These are phyloP conservation scores for Torrubiellomyces zombiae DNA, from an alignment of 2,329 filamentous ascomycete genomes.

Conservation along the genomic window DNA sequence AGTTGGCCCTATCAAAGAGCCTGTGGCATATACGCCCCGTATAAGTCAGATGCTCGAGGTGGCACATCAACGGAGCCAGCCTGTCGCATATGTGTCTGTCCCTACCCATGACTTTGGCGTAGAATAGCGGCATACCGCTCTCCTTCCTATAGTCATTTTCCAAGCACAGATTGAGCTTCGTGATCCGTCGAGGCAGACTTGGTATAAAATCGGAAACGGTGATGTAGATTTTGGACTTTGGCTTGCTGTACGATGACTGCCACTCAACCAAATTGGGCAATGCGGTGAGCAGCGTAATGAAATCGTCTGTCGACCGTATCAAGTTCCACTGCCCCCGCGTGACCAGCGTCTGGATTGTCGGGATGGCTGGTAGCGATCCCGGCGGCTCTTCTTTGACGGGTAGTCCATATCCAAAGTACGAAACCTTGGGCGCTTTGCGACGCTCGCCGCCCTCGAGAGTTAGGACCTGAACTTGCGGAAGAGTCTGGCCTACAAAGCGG, in stretches of 20 bases:
- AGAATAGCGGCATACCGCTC: slow-evolving; percentile 40
- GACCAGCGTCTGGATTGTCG: slow-evolving; percentile 46
- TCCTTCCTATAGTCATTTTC: slow-evolving; percentile 58
- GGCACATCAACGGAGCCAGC: slow-evolving; percentile 42
- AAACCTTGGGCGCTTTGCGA: slow-evolving; percentile 55
- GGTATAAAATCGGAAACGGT: slow-evolving; percentile 49
- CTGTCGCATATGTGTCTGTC: slow-evolving; percentile 51
- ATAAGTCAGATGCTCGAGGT: slow-evolving; percentile 52
- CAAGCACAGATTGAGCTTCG: slow-evolving; percentile 48
- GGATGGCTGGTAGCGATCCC: slow-evolving; percentile 19
- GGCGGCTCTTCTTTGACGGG: no score
- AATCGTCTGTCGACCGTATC: slow-evolving; percentile 47
- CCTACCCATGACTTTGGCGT: slow-evolving; percentile 38
- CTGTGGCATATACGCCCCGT: slow-evolving; percentile 54
- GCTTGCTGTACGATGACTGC: slow-evolving; percentile 51
- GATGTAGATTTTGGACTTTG: slow-evolving; percentile 57
- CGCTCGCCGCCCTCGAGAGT: slow-evolving; percentile 64
- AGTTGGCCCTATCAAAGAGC: slow-evolving; percentile 47
- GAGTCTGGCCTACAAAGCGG: slow-evolving; percentile 38
- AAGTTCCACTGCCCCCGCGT: slow-evolving; percentile 67
- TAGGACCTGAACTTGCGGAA: slow-evolving; percentile 46
- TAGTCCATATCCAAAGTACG: slow-evolving; percentile 14
- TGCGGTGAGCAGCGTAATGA: slow-evolving; percentile 41
- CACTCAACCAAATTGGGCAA: slow-evolving; percentile 49
- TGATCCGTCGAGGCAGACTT: slow-evolving; percentile 38